phyloP scores from a whole-genome alignment of 148 eudicot genomes.

The Arctostaphylos glauca region DNA sequence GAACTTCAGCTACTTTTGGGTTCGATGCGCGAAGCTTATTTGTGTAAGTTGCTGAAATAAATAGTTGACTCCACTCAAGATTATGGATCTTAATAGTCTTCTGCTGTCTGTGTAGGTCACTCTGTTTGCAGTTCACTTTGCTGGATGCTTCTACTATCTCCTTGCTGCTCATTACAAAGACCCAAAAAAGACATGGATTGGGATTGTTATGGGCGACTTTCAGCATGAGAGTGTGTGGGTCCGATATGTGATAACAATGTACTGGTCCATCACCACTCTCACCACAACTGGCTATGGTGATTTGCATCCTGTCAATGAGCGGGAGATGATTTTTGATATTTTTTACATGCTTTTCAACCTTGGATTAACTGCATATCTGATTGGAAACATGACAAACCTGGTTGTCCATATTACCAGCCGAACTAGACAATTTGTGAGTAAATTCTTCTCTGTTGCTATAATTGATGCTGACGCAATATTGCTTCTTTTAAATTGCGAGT shows the following conservation, averaged over 20 bases:
- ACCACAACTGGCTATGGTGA: constrained; percentile 86
- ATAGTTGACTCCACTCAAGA: neutral
- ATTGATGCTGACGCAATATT: neutral
- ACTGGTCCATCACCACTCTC: constrained; percentile 83
- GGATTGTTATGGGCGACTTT: constrained; percentile 30
- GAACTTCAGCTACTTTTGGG: constrained; percentile 54
- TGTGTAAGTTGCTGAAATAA: constrained; percentile 49
- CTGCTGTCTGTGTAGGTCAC: constrained; percentile 51
- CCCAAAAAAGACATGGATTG: constrained; percentile 61
- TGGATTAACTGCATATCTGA: constrained; percentile 66
- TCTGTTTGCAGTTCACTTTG: constrained; percentile 68
- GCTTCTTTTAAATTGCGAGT: too few relatives aligned
- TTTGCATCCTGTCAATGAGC: constrained; percentile 59
- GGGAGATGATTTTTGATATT: constrained; percentile 67
- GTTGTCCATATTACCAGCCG: constrained; percentile 70
- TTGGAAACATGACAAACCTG: constrained; percentile 92
- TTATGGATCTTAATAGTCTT: neutral
- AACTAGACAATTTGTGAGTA: constrained; percentile 77
- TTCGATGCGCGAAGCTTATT: constrained; percentile 60
- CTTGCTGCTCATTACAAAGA: constrained; percentile 47
- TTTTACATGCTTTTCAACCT: constrained; percentile 81
- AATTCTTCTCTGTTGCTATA: constrained; percentile 2
- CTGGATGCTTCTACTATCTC: constrained; percentile 61
- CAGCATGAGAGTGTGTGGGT: constrained; percentile 28
- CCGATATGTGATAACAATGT: constrained; percentile 57